A percentile compares a stretch with the other conserved stretches of the same genome.
Conservation (phyloP, 768 basidiomycete species). For the Ephemerocybe angulata region DNA sequence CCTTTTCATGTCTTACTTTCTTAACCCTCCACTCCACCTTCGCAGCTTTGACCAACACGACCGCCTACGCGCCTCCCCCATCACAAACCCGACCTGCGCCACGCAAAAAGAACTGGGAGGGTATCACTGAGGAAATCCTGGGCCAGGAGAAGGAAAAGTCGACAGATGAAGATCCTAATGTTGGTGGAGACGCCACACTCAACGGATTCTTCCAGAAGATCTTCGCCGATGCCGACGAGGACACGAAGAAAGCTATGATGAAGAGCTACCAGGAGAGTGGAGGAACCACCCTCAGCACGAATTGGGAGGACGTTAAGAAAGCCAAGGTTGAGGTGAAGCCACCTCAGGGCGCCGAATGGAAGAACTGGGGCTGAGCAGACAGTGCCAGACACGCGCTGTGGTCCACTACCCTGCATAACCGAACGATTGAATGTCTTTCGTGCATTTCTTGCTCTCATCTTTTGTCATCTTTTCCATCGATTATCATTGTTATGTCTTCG, state of each 20-base stretch:
- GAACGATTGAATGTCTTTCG: constrained; percentile 10
- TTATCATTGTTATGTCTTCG: background rate
- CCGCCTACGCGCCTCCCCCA: constrained; percentile 18
- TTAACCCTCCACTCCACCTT: constrained; percentile 7
- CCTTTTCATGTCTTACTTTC: background rate
- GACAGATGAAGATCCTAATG: constrained; percentile 79
- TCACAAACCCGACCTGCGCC: constrained; percentile 34
- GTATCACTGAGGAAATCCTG: constrained; percentile 66
- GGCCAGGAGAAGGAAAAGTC: constrained; percentile 65
- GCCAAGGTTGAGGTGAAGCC: constrained; percentile 71
- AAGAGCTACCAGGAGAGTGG: constrained; percentile 96
- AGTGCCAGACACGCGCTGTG: background rate
- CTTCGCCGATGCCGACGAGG: constrained; percentile 85
- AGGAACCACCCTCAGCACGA: constrained; percentile 92
- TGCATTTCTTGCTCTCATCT: too few species aligned
- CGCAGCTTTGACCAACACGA: constrained; percentile 31
- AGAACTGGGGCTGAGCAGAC: constrained; percentile 58
- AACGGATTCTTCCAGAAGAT: constrained; percentile 92
- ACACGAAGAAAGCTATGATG: constrained; percentile 93
- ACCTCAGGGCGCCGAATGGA: constrained; percentile 81
- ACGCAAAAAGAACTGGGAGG: constrained; percentile 85
- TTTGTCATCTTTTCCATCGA: too few species aligned
- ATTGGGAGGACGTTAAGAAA: constrained; percentile 88
- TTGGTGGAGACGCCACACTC: constrained; percentile 81
- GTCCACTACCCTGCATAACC: background rate